Evolutionary conservation across 2,329 filamentous ascomycete genomes (phyloP).

Genomic region (Sphaceloma murrayae): DNA sequence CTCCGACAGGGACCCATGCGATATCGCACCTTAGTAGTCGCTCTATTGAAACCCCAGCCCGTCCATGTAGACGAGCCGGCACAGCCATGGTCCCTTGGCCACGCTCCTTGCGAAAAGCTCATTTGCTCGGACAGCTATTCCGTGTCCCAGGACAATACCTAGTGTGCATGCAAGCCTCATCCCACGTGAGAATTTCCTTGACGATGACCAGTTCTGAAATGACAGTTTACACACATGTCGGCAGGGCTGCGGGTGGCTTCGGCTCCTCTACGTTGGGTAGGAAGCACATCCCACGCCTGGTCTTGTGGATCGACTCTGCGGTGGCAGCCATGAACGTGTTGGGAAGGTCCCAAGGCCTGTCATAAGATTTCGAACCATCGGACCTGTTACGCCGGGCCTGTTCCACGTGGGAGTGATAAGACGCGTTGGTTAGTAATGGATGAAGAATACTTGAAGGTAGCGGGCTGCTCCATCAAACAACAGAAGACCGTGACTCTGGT

Average conservation of each 20-base stretch:
- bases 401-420: background rate
- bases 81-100: background rate
- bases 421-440: no score
- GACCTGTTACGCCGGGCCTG: background rate
- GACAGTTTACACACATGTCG: no score
- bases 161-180: background rate
- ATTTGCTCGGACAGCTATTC: no score
- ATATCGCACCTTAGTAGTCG: no score
- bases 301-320: no score
- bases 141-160: background rate
- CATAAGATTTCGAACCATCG: background rate
- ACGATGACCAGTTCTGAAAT: no score
- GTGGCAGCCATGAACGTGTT: background rate
- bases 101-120: background rate
- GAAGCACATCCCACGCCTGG: conserved; percentile 4
- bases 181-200: conserved; percentile 13
- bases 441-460: no score
- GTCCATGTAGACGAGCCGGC: background rate
- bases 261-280: background rate
- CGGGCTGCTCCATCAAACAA: no score
- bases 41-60: no score
- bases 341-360: background rate
- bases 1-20: no score
- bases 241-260: no score
- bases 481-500: no score